Base-by-base conservation (phyloP, 805 yeast genomes). In the Candida michaelii region DNA sequence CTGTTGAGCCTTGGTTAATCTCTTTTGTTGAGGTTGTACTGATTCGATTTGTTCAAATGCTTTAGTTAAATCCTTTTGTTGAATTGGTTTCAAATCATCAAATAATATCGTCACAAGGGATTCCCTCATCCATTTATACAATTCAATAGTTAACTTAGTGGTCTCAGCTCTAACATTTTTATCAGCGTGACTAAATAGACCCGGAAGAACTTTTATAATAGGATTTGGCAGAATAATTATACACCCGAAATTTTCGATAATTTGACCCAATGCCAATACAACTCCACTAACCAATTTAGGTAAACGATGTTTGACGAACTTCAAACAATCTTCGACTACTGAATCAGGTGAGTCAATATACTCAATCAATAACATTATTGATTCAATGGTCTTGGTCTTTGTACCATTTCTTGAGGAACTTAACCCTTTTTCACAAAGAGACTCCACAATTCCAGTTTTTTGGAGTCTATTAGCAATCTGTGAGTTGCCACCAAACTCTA, bases 101-200 rank as follows among this genome's bases (percentile, higher is more conserved):
- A 88, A 77, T 30, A 89, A 63, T 0, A 82, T 58, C 12, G 73
- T 71, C 40, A 80, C 81, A 30, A 88, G 65, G 0, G 79, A 60
- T 15, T 65, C 76, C 2, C 95, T 93, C 58, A 85, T 73, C 85
- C 93, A 86, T 44, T 79, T 77, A 59, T 82, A 80, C 19, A 90
- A 57, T 42, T 81, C 85, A 4, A 87, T 79, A 0, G 89, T 71
- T 49, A 91, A 68, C 32, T 73, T 69, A 4, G 83, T 74, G 2
- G 97, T 79, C 57, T 86, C 95, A 1, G 81, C 77, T 56, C 99
- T 77, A 6, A 93, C 97, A 42, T 79, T 86, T 48, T 77, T 79
- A 63, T 93, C 98, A 1, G 95, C 87, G 62, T 90, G 96, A 2
- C 79, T 82, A 56, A 89, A 89, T 37, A 89, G 62, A 51, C 80